Base-by-base conservation (phyloP, 768 basidiomycete genomes). In the Suillus variegatus region DNA sequence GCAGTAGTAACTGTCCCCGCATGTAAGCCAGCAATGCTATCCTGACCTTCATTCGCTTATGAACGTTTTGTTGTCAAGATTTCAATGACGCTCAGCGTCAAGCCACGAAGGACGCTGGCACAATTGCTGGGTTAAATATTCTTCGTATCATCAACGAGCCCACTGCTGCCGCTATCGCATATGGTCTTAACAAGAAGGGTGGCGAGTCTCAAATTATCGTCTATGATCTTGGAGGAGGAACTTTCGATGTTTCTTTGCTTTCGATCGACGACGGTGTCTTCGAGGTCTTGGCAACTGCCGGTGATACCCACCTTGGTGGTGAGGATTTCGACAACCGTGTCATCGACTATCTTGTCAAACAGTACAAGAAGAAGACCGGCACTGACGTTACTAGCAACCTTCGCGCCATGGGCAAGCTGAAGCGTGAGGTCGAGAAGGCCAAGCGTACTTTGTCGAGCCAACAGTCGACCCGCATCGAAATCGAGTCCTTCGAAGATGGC, bases 11-110 rank as follows among this genome's bases (percentile, higher is more conserved):
- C 97, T 58, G 97, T 99, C 77, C 97, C 97, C 56, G 96, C 96
- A 64, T 97, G 91, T 92, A 66, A 68, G 89, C 6, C 41, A 36
- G 25, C 32, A 16, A 56, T 28, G 14, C 4, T 6, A 36, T 77
- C 20, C 52, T 46, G 0, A 14, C 22, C 6, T 28, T 5, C 18
- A 46, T 5, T 6, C 47, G 25, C 38, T 55, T 1, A 13, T 70
- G 72, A 64, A 83, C 81, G 91, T 85, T 4, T 76, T 20, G 22
- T 60, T 56, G 32, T 2, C 9, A 51, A 90, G 88, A 96, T 86
- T 97, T 97, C 89, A 98, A 99, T 78, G 96, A 98, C 82, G 95
- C 97, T 73, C 97, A 99, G 81, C 94, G 96, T 76, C 97, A 98
- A 78, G 97, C 97, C 18, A 98, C 97, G 80, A 99, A 98, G 82